Percentiles rank a stretch among this genome's conserved stretches.
phyloP scores from a whole-genome alignment of 2,329 filamentous ascomycete species.

The Calcarisporium arbuscula region DNA sequence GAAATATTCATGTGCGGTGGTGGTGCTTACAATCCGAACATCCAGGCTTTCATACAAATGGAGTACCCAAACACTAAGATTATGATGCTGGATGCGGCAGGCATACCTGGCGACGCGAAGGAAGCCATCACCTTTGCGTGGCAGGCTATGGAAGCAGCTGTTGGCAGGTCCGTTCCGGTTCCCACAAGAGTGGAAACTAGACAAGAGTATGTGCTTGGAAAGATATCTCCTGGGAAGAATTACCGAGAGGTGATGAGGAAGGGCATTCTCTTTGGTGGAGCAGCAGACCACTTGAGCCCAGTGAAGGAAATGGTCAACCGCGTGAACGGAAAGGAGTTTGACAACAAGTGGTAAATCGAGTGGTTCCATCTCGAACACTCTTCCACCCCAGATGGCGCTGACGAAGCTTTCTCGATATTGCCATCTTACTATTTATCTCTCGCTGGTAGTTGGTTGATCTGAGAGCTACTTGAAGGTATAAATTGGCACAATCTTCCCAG shows the following conservation, averaged over 20 bases:
- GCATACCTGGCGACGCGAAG: slow-evolving; percentile 43
- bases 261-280: slow-evolving; percentile 45
- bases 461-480: no score
- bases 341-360: slow-evolving; percentile 35
- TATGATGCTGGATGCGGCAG: slow-evolving; percentile 47
- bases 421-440: no score
- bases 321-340: slow-evolving; percentile 38
- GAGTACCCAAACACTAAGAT: slow-evolving; percentile 41
- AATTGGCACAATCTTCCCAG: no score
- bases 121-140: slow-evolving; percentile 46
- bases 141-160: slow-evolving; percentile 53
- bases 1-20: slow-evolving; percentile 58
- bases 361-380: no score
- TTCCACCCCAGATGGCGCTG: no score
- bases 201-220: slow-evolving; percentile 45
- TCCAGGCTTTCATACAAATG: slow-evolving; percentile 43
- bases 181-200: slow-evolving; percentile 46
- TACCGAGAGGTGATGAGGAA: slow-evolving; percentile 46
- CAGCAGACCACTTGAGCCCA: slow-evolving; percentile 32
- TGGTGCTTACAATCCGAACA: slow-evolving; percentile 52
- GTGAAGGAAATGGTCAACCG: slow-evolving; percentile 46
- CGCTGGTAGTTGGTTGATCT: no score
- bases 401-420: no score
- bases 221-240: slow-evolving; percentile 48
- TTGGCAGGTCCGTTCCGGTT: slow-evolving; percentile 47